Base-by-base conservation (phyloP, 768 basidiomycete genomes). In the Sporobolomyces phaffii region DNA sequence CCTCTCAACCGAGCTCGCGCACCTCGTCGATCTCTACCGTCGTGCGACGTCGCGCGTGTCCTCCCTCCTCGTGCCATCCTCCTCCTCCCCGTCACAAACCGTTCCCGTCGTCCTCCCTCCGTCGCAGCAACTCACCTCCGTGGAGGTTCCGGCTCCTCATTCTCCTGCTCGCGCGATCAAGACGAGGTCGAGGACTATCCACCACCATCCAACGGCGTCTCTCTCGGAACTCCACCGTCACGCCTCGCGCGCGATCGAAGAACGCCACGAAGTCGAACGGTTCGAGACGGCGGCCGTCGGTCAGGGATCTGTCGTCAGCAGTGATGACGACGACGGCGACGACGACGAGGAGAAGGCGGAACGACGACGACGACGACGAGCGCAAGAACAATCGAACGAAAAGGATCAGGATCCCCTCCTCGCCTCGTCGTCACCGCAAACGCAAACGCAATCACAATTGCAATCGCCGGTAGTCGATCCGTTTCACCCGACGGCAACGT, bases 141-240 rank as follows among this genome's bases (percentile, higher is more conserved):
- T n/a, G n/a, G n/a, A n/a, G n/a, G n/a, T n/a, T n/a, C n/a, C n/a
- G n/a, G n/a, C n/a, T n/a, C n/a, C n/a, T n/a, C n/a, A n/a, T n/a
- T n/a, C n/a, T n/a, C n/a, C n/a, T n/a, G n/a, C n/a, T n/a, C n/a
- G n/a, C n/a, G n/a, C n/a, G n/a, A n/a, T n/a, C n/a, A n/a, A n/a
- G n/a, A n/a, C 24, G 44, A 5, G 33, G 36, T 14, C 3, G 18
- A 18, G 41, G 8, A 24, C 14, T 24, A 31, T 41, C n/a, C n/a
- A 2, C 18, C 65, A 4, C 44, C 49, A 24, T 2, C 33, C 43
- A 1, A 34, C 50, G 1, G 65, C 65, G 0, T 58, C 54, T 3
- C 34, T 67, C 18, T 49, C 60, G 3, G 65, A 67, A 24, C 48
- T 67, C 10, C 40, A 62, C 18, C 53, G 65, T 1, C 65, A 67